Evolutionary conservation across 495 filamentous ascomycete genomes (phyloP).

Genomic region (Aspergillus incahuasiensis): DNA sequence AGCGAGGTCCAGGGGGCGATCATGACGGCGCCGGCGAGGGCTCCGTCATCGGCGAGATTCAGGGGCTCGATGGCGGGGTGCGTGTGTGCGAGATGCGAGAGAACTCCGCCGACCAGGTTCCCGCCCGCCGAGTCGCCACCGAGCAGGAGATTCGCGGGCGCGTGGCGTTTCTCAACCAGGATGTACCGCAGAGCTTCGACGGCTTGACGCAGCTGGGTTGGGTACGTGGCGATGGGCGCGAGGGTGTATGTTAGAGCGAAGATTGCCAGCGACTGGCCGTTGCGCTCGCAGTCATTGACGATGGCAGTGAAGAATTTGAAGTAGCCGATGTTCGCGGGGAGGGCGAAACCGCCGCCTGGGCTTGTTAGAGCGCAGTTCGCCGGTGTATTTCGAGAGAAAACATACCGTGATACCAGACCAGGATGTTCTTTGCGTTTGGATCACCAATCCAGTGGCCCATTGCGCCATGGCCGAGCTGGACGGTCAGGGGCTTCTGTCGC

Average conservation of each 20-base stretch:
- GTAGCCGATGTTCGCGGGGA: constrained; percentile 48
- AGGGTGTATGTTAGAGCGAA: constrained; percentile 55
- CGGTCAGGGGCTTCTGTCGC: constrained; percentile 39
- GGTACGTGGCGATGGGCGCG: constrained; percentile 53
- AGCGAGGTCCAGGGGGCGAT: constrained; percentile 57
- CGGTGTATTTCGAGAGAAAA: background rate
- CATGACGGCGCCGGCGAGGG: constrained; percentile 47
- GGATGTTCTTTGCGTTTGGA: constrained; percentile 45
- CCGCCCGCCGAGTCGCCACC: constrained; percentile 65
- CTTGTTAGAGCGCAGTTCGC: background rate
- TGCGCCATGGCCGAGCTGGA: constrained; percentile 48
- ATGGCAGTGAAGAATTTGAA: constrained; percentile 49
- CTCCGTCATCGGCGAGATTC: background rate
- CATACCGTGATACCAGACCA: constrained; percentile 59
- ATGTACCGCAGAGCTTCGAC: constrained; percentile 48
- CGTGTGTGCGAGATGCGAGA: constrained; percentile 59
- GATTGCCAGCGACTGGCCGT: constrained; percentile 41
- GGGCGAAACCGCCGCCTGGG: constrained; percentile 53
- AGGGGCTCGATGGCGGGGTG: constrained; percentile 46
- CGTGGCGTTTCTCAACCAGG: constrained; percentile 35
- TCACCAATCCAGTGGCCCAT: constrained; percentile 58
- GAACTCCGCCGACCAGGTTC: constrained; percentile 52
- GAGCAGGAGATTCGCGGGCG: constrained; percentile 46
- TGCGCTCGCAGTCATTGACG: constrained; percentile 24
- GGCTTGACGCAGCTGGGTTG: constrained; percentile 57